Conservation (phyloP, 2,329 filamentous ascomycete species). For the Fusarium multiceps region DNA sequence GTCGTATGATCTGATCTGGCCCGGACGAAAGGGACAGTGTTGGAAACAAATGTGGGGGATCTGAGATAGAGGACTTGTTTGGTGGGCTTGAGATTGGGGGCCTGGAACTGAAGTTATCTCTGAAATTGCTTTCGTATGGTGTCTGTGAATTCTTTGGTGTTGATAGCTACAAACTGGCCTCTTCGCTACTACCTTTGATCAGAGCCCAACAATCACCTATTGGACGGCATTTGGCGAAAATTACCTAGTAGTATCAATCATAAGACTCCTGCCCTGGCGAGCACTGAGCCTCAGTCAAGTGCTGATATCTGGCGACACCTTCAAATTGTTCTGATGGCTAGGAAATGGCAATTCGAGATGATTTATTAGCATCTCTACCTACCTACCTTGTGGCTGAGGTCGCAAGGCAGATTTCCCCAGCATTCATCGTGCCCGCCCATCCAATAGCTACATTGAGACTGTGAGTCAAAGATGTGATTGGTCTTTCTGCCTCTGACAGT, state of each 20-base stretch:
- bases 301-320: not conserved
- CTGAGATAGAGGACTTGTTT: not conserved
- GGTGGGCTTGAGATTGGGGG: not conserved
- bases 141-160: not conserved
- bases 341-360: too few species aligned
- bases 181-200: fast-evolving
- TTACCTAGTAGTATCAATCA: fast-evolving
- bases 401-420: not conserved
- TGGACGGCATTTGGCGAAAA: fast-evolving
- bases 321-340: too few species aligned
- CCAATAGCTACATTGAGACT: not conserved
- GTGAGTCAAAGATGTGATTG: slow-evolving; percentile 9
- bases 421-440: not conserved
- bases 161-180: not conserved
- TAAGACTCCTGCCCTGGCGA: too few species aligned
- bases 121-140: not conserved
- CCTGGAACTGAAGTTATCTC: slow-evolving; percentile 11
- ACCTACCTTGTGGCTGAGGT: not conserved
- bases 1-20: slow-evolving; percentile 2
- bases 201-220: too few species aligned
- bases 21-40: not conserved
- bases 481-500: not conserved
- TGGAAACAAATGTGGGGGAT: not conserved
- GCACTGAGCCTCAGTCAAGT: not conserved
- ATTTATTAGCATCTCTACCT: too few species aligned